Percentiles rank a stretch among this genome's conserved stretches.
phyloP scores from a whole-genome alignment of 148 eudicot species.

The Rhododendron simsii region DNA sequence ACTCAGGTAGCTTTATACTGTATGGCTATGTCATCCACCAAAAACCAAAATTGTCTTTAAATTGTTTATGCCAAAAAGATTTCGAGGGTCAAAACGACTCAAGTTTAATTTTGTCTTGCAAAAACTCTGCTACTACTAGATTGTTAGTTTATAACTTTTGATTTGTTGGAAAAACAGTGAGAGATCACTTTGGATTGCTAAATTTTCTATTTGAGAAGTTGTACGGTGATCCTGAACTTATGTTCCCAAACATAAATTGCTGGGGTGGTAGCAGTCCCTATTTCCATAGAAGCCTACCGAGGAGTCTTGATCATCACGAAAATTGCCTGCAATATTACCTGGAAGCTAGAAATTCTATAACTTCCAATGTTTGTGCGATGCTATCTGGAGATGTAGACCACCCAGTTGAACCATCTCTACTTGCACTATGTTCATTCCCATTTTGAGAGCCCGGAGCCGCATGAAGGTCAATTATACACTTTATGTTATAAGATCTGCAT shows the following conservation, averaged over 20 bases:
- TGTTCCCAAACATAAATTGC: background rate
- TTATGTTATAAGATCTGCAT: conserved; percentile 54
- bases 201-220: background rate
- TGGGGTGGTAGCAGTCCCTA: background rate
- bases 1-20: background rate
- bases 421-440: conserved; percentile 86
- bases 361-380: conserved; percentile 50
- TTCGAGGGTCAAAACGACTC: background rate
- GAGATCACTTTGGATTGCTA: background rate
- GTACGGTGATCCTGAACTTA: background rate
- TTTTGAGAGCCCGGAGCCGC: conserved; percentile 89
- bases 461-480: conserved; percentile 87
- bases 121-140: background rate
- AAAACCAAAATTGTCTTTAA: background rate
- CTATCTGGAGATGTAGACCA: conserved; percentile 65
- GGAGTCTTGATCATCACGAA: background rate
- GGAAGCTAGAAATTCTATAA: conserved; percentile 65
- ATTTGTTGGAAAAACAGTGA: background rate
- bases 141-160: background rate
- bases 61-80: background rate
- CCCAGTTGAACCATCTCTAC: conserved; percentile 65
- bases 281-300: background rate
- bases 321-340: conserved; percentile 31
- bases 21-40: background rate
- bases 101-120: background rate